phyloP scores from a whole-genome alignment of 441 rosid species.

The Pelargonium citronellum region DNA sequence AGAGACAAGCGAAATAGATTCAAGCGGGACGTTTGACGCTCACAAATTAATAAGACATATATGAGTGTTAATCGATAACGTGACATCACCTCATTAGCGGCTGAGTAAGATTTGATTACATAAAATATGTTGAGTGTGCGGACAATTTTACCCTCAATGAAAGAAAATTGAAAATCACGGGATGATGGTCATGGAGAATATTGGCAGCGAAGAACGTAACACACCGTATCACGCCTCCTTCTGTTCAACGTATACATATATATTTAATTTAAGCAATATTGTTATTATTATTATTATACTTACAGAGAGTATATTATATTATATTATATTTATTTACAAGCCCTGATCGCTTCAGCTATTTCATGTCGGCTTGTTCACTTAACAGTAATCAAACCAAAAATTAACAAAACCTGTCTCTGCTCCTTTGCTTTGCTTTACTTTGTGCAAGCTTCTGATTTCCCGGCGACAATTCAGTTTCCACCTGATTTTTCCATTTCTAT shows the following conservation, averaged over 20 bases:
- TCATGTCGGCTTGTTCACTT: slow-evolving; percentile 69
- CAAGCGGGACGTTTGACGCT: too few species aligned
- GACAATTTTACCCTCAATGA: background rate
- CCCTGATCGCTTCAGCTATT: slow-evolving; percentile 38
- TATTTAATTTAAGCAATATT: slow-evolving; percentile 1
- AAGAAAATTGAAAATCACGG: background rate
- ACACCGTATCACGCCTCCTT: slow-evolving; percentile 4
- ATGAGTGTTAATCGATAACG: too few species aligned
- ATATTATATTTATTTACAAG: slow-evolving; percentile 19
- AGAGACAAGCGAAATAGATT: too few species aligned
- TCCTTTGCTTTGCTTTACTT: slow-evolving; percentile 42
- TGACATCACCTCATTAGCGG: too few species aligned
- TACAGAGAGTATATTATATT: background rate
- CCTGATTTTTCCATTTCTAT: slow-evolving; percentile 1
- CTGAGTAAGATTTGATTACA: too few species aligned
- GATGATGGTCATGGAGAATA: background rate
- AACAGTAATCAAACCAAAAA: slow-evolving; percentile 18
- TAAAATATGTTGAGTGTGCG: too few species aligned
- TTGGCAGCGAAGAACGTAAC: background rate
- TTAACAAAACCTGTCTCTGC: slow-evolving; percentile 36
- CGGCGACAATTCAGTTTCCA: slow-evolving; percentile 61
- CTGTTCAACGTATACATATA: background rate
- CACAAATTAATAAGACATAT: too few species aligned
- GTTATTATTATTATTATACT: background rate
- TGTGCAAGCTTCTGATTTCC: slow-evolving; percentile 57